Evolutionary conservation across 1,284 basidiomycete genomes (phyloP), one percentile per base, ranked within the genome.

Genomic region (Phaffia rhodozyma): DNA sequence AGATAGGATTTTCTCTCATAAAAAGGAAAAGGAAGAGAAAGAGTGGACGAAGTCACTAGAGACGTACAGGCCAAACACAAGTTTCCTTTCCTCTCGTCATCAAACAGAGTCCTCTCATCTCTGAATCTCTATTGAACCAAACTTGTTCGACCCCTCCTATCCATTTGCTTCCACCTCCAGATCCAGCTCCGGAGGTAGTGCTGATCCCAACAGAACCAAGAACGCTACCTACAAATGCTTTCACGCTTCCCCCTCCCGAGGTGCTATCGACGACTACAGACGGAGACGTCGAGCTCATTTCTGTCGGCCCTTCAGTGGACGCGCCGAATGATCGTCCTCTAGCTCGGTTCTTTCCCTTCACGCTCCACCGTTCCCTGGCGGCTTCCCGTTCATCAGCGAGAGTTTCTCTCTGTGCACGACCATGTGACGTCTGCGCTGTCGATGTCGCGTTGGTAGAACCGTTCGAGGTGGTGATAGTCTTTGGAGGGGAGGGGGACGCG

Each of bases 91-190:
- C 58, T 34, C 38, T 59, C 48, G 47, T 59, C 20, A 59, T 7
- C 58, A 59, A 48, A 25, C 32, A 59, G 27, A 59, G 25, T 6
- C 47, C 58, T 51, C n/a, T 49, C 47, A 29, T 51, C 27, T 59
- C 32, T 5, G 34, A 30, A 30, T 59, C 27, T 30, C 48, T 32
- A 18, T 9, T 27, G 5, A 34, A 30, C 21, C 48, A 51, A 16
- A 59, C 25, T 30, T 32, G 1, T n/a, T 50, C 58, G 48, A 59
- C 5, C 18, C 58, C 7, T 59, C 58, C 25, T 29, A 18, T 34
- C 43, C 27, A 29, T 20, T 30, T 23, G n/a, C 34, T 23, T 49
- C 57, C 23, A 43, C 29, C 1, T 49, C 57, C 57, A 27, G 34
- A 49, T 27, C 57, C 47, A 25, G 25, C 34, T 16, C 38, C 38